Evolutionary conservation across 208 protist genomes (phyloP).

Genomic region (Entamoeba invadens): DNA sequence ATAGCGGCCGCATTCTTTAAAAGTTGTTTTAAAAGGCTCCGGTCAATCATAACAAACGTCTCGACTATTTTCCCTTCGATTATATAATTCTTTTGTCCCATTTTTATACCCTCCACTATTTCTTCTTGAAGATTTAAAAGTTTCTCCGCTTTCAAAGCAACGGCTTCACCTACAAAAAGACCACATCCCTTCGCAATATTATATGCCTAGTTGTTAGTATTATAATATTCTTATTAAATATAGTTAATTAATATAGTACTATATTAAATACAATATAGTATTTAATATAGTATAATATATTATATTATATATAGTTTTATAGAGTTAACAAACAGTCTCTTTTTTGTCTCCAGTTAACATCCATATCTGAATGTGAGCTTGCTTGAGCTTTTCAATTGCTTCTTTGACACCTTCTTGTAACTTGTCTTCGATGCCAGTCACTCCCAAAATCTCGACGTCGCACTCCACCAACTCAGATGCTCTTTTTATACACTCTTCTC

Average conservation of each 20-base stretch:
- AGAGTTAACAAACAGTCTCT: slow-evolving; percentile 71
- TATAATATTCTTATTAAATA: too few relatives aligned
- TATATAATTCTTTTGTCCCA: slow-evolving; percentile 17
- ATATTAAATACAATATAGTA: slow-evolving; percentile 66
- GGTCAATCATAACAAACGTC: slow-evolving; percentile 42
- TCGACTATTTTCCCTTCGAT: slow-evolving; percentile 51
- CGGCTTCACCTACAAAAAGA: slow-evolving; percentile 53
- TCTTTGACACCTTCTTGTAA: slow-evolving; percentile 68
- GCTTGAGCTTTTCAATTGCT: slow-evolving; percentile 74
- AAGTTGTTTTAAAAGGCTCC: slow-evolving; percentile 43
- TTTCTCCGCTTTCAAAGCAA: background rate
- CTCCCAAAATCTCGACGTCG: slow-evolving; percentile 57
- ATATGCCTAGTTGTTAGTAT: too few relatives aligned
- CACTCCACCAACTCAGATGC: background rate
- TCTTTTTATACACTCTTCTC: background rate
- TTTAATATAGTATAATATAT: background rate
- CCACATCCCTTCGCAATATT: slow-evolving; percentile 66
- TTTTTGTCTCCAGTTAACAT: slow-evolving; percentile 95
- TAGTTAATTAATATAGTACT: too few relatives aligned
- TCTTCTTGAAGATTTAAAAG: slow-evolving; percentile 22
- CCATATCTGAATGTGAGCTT: slow-evolving; percentile 89
- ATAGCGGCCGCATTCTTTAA: slow-evolving; percentile 58
- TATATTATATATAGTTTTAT: slow-evolving; percentile 45
- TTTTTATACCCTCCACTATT: slow-evolving; percentile 7
- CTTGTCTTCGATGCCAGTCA: slow-evolving; percentile 88